Evolutionary conservation across 768 basidiomycete genomes (phyloP).

Genomic region (Lactarius evosmus): DNA sequence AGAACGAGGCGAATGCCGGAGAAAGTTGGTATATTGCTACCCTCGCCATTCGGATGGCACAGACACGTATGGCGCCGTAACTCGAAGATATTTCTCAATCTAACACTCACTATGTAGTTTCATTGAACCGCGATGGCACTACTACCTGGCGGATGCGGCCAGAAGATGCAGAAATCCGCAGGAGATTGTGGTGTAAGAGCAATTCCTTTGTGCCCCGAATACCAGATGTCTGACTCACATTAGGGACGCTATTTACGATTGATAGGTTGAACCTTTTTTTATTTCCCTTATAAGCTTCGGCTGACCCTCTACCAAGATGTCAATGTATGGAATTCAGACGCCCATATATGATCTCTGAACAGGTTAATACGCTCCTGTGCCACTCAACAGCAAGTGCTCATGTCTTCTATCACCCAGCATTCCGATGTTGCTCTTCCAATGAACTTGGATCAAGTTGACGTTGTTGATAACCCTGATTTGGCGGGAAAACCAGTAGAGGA

Average conservation of each 20-base stretch:
- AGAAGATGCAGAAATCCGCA: conserved; percentile 29
- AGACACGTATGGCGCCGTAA: conserved; percentile 26
- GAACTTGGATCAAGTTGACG: conserved; percentile 29
- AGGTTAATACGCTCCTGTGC: conserved; percentile 16
- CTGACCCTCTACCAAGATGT: conserved; percentile 11
- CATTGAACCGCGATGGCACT: conserved; percentile 30
- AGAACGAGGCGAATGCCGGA: conserved; percentile 23
- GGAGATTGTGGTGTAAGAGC: conserved; percentile 31
- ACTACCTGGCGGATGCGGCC: conserved; percentile 29
- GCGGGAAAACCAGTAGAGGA: conserved; percentile 27
- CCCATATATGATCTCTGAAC: conserved; percentile 30
- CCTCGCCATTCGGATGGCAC: conserved; percentile 30
- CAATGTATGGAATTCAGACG: conserved; percentile 27
- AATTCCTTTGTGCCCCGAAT: neutral
- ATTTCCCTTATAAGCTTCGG: neutral
- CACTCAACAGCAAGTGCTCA: neutral
- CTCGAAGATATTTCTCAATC: neutral
- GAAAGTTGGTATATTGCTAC: conserved; percentile 26
- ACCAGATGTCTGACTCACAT: neutral
- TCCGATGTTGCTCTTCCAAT: conserved; percentile 29
- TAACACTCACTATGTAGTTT: conserved; percentile 18
- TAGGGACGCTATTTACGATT: conserved; percentile 28
- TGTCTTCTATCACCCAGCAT: conserved; percentile 21
- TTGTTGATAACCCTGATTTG: conserved; percentile 23
- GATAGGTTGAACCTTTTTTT: conserved; percentile 25